phyloP scores from a whole-genome alignment of 805 yeast genomes.

The Wickerhamomyces rabaulensis region DNA sequence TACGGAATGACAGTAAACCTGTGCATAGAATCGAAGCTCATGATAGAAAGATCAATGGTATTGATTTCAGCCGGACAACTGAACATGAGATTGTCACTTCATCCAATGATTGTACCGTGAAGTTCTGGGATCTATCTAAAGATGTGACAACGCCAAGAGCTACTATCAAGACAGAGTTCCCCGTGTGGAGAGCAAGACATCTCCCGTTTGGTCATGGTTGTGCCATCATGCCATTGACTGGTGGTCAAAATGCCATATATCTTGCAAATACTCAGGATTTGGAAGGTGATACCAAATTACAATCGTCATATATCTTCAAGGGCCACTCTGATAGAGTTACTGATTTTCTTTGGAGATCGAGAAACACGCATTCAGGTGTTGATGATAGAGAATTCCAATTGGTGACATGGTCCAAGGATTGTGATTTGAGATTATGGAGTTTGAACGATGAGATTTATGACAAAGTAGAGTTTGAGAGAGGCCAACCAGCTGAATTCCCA shows the following conservation, averaged over 20 bases:
- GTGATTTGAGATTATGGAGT: constrained; percentile 82
- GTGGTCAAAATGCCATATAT: constrained; percentile 57
- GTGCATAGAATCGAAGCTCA: constrained; percentile 68
- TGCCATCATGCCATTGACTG: constrained; percentile 85
- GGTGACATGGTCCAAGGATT: constrained; percentile 92
- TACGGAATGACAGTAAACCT: constrained; percentile 76
- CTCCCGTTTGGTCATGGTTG: constrained; percentile 87
- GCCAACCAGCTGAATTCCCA: constrained; percentile 30
- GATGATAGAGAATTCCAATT: constrained; percentile 84
- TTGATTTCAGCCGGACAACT: constrained; percentile 68
- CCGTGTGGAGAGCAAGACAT: constrained; percentile 83
- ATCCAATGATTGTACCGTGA: constrained; percentile 81
- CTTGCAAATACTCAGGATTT: constrained; percentile 25
- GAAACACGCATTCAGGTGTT: constrained; percentile 40
- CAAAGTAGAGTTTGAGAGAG: constrained; percentile 38
- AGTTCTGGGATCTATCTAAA: constrained; percentile 66
- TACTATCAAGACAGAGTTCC: constrained; percentile 68
- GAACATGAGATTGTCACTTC: constrained; percentile 68
- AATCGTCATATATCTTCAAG: constrained; percentile 56
- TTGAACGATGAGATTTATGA: constrained; percentile 43
- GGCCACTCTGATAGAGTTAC: constrained; percentile 84
- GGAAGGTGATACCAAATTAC: constrained; percentile 31
- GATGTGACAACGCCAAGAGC: constrained; percentile 42
- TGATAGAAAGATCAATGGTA: constrained; percentile 79
- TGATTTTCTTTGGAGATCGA: constrained; percentile 83